These are phyloP conservation scores for Pestalotiopsis fici DNA, from an alignment of 2,329 filamentous ascomycete genomes.

Conservation along the genomic window DNA sequence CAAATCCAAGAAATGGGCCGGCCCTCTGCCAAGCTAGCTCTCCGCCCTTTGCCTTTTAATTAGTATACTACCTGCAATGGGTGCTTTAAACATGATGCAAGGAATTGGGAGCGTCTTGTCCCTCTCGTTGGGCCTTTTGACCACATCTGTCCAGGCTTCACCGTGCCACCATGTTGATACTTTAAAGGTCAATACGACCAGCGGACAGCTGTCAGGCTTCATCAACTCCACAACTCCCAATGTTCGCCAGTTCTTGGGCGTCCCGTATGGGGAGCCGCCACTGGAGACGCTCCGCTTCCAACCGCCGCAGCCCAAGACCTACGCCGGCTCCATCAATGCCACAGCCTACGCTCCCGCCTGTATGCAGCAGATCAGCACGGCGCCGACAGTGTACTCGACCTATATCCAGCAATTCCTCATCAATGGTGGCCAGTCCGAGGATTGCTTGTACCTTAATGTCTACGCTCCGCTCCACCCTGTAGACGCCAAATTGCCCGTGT, in stretches of 20 bases:
- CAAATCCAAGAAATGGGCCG: background rate
- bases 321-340: background rate
- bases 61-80: background rate
- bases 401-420: conserved; percentile 7
- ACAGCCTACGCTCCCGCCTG: conserved; percentile 3
- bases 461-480: conserved; percentile 3
- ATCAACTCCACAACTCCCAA: conserved; percentile 1
- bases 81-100: background rate
- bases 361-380: conserved; percentile 5
- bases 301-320: conserved; percentile 1
- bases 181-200: conserved; percentile 8
- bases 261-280: conserved; percentile 6
- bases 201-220: conserved; percentile 10
- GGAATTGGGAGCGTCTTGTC: background rate
- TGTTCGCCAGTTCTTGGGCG: conserved; percentile 9
- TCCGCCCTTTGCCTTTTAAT: background rate
- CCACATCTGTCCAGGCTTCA: background rate
- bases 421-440: conserved; percentile 2
- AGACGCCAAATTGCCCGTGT: conserved; percentile 2
- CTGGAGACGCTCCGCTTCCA: conserved; percentile 1
- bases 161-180: background rate
- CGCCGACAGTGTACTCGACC: background rate
- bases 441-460: conserved; percentile 11
- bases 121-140: background rate
- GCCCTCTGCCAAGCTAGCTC: background rate